Percentiles rank a stretch among this genome's conserved stretches.
Conservation (phyloP, 306 rosid genomes). For the Pueraria montana region DNA sequence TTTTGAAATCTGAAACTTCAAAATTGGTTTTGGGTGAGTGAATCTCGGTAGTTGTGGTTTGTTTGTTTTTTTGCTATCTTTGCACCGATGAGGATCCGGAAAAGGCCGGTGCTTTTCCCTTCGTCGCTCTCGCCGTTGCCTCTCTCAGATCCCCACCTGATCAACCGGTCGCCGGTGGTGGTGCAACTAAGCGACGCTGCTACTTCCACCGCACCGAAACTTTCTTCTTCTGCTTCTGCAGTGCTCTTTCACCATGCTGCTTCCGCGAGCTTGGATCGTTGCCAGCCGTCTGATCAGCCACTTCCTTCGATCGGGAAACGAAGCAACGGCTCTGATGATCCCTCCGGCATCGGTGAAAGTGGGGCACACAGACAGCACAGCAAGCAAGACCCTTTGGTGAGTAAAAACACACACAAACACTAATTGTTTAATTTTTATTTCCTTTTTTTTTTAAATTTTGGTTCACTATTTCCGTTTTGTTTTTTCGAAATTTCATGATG, state of each 20-base stretch:
- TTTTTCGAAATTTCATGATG: slow-evolving; percentile 45
- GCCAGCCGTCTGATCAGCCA: slow-evolving; percentile 62
- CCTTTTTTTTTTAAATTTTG: not conserved
- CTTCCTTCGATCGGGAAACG: slow-evolving; percentile 54
- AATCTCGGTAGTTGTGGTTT: slow-evolving; percentile 47
- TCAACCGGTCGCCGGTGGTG: slow-evolving; percentile 65
- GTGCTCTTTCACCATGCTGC: not conserved
- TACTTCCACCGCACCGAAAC: slow-evolving; percentile 32
- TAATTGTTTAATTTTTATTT: slow-evolving; percentile 22
- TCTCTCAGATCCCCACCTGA: slow-evolving; percentile 80
- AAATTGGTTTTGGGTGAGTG: slow-evolving; percentile 47
- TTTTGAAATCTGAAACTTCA: slow-evolving; percentile 43
- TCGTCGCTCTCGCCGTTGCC: slow-evolving; percentile 63
- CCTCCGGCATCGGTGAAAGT: slow-evolving; percentile 41
- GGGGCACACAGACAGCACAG: slow-evolving; percentile 52
- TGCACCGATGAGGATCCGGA: slow-evolving; percentile 90
- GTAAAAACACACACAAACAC: slow-evolving; percentile 40
- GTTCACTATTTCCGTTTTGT: slow-evolving; percentile 25
- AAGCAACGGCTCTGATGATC: slow-evolving; percentile 57
- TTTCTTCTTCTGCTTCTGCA: slow-evolving; percentile 32
- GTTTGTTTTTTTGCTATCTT: not conserved
- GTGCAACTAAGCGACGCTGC: slow-evolving; percentile 67
- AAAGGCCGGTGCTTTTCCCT: slow-evolving; percentile 66
- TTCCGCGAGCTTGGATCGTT: slow-evolving; percentile 42
- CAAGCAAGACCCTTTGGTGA: slow-evolving; percentile 63